These are phyloP conservation scores for Domatiomyces globalis DNA, from an alignment of 2,329 filamentous ascomycete genomes.

Conservation along the genomic window DNA sequence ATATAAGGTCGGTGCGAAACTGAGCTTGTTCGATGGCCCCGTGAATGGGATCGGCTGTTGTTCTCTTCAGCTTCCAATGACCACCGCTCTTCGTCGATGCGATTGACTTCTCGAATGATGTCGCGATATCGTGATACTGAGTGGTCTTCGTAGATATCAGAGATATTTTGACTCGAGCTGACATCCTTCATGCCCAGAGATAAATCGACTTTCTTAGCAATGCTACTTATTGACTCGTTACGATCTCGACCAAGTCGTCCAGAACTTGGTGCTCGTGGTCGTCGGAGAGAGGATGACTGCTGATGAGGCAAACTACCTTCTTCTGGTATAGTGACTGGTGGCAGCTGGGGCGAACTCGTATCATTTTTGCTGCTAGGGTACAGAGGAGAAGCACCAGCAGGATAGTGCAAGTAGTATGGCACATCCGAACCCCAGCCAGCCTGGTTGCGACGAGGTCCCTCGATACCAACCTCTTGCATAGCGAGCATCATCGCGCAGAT, in stretches of 20 bases:
- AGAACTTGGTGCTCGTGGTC: conserved; percentile 25
- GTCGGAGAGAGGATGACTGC: conserved; percentile 40
- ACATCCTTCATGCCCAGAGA: conserved; percentile 52
- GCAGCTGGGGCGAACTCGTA: conserved; percentile 27
- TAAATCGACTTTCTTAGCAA: conserved; percentile 54
- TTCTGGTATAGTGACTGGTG: conserved; percentile 19
- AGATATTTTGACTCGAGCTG: conserved; percentile 43
- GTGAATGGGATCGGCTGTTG: conserved; percentile 1
- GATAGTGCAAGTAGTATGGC: conserved; percentile 49
- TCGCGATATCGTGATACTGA: conserved; percentile 23
- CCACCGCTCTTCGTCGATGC: conserved; percentile 25
- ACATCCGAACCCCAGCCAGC: conserved; percentile 53
- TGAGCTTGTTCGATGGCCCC: conserved; percentile 4
- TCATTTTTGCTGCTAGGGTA: conserved; percentile 29
- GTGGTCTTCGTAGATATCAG: conserved; percentile 51
- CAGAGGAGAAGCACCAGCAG: conserved; percentile 31
- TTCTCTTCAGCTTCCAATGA: conserved; percentile 6
- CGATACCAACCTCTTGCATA: conserved; percentile 70
- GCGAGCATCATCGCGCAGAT: conserved; percentile 80
- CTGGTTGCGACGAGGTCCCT: conserved; percentile 62
- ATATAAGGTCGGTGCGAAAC: conserved; percentile 15
- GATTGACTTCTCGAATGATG: conserved; percentile 27
- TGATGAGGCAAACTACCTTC: conserved; percentile 20
- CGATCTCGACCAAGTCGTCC: conserved; percentile 32
- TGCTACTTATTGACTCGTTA: conserved; percentile 43